These are phyloP conservation scores for Haplosporangium sp. DNA, from an alignment of 371 early-diverging fungal genomes.

Conservation along the genomic window DNA sequence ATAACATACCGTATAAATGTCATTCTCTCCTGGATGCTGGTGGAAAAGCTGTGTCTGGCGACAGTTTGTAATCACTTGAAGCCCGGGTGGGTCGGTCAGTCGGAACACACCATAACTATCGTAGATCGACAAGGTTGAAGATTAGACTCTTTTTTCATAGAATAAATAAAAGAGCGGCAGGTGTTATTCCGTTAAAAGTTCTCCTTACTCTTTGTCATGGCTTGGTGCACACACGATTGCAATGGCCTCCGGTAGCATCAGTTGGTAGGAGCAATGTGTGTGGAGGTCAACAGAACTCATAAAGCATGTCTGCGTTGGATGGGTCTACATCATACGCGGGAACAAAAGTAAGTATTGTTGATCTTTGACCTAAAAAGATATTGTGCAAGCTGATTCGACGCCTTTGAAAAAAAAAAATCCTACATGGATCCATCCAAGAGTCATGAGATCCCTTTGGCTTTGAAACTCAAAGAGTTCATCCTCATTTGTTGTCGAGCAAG, in stretches of 20 bases:
- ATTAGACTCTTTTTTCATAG: no score
- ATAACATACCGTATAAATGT: conserved; percentile 76
- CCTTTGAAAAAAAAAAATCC: conserved; percentile 17
- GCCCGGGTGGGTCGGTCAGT: conserved; percentile 89
- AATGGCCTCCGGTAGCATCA: conserved; percentile 94
- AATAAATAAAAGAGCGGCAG: no score
- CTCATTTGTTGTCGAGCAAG: conserved; percentile 89
- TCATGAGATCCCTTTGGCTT: conserved; percentile 79
- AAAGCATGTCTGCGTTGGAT: conserved; percentile 95
- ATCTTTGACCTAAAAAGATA: neutral
- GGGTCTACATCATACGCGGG: conserved; percentile 67
- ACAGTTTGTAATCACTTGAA: conserved; percentile 84
- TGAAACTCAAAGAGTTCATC: conserved; percentile 86
- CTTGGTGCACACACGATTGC: conserved; percentile 92
- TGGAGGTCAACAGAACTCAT: conserved; percentile 93
- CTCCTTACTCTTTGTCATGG: conserved; percentile 72
- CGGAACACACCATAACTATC: conserved; percentile 87
- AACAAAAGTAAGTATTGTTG: neutral
- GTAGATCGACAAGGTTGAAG: neutral
- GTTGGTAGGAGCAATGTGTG: conserved; percentile 93
- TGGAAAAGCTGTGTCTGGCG: conserved; percentile 80
- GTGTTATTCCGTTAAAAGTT: no score
- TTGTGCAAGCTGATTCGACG: neutral
- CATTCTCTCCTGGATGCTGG: conserved; percentile 78
- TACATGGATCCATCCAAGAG: conserved; percentile 94